Evolutionary conservation across 177 flowering plant species (phyloP), one percentile per base, ranked within the genome.

Genomic region (Telopea speciosissima): DNA sequence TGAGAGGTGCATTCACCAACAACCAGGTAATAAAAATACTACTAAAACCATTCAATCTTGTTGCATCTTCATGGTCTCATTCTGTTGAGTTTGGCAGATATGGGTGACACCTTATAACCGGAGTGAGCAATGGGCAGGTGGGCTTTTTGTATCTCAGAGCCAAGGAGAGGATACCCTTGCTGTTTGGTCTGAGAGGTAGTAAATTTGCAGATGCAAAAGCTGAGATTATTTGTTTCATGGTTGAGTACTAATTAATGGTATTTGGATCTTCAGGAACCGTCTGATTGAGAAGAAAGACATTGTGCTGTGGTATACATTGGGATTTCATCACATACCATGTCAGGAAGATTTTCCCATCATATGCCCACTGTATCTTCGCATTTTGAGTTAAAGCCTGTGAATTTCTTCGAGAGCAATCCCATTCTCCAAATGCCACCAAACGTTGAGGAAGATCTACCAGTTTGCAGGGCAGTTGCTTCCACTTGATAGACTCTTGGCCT

Each of bases 41-140:
- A 28, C 31, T 28, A 28, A 28, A 28, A 28, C 31, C 31, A 28
- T 28, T 28, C 31, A 49, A 49, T 0, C 19, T 49, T 16, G 54
- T 11, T 49, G 2, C 9, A 17, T 8, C 23, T n/a, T 58, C 10
- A 17, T 6, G 14, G 42, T 40, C 31, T 28, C 42, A 8, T 61
- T 33, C 33, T 22, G 16, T 25, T 5, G 26, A 33, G 60, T 1
- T 24, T 8, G 11, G 60, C 89, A 92, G 65, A 85, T 90, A 49
- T 90, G 93, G 95, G 93, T 88, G 66, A 90, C 91, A 6, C 97
- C 90, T 0, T 91, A 90, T 62, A 90, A 92, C 71, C 69, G 70
- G 71, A 83, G 73, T 24, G 93, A 92, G 83, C 84, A 86, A 68
- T 92, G 97, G 97, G 97, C 95, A 0, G 95, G 90, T 24, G 95